Evolutionary conservation across 768 basidiomycete species (phyloP).

Genomic region (Cantharellus anzutake): DNA sequence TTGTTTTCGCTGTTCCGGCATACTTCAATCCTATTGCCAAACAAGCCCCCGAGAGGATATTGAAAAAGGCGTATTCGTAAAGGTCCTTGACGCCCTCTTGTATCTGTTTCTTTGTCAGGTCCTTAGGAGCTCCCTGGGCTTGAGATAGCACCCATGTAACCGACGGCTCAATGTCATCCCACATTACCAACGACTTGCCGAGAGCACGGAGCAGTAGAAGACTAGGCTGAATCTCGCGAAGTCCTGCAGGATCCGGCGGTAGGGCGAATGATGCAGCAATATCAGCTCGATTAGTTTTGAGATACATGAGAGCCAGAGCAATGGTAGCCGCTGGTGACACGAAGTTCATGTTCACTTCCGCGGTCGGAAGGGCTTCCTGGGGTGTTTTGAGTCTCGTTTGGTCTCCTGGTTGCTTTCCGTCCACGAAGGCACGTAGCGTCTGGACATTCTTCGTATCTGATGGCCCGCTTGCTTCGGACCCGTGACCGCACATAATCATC

Average conservation of each 20-base stretch:
- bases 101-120: not conserved
- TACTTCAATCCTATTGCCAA: slow-evolving; percentile 84
- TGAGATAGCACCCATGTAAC: slow-evolving; percentile 43
- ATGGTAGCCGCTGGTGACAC: slow-evolving; percentile 85
- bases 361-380: slow-evolving; percentile 16
- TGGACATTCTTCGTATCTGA: slow-evolving; percentile 55
- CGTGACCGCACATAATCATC: slow-evolving; percentile 89
- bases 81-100: slow-evolving; percentile 35
- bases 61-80: slow-evolving; percentile 76
- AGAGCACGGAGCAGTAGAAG: slow-evolving; percentile 71
- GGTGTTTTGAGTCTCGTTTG: not conserved
- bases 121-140: slow-evolving; percentile 21
- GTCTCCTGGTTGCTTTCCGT: slow-evolving; percentile 36
- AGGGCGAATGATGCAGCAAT: slow-evolving; percentile 72
- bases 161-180: slow-evolving; percentile 55
- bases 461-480: slow-evolving; percentile 38
- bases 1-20: slow-evolving; percentile 81
- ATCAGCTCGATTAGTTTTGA: slow-evolving; percentile 66
- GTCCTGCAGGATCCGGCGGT: slow-evolving; percentile 56
- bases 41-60: slow-evolving; percentile 80
- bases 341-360: slow-evolving; percentile 61
- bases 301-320: slow-evolving; percentile 82
- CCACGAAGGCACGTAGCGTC: slow-evolving; percentile 53
- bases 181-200: slow-evolving; percentile 65
- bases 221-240: slow-evolving; percentile 77